A percentile compares a stretch with the other conserved stretches of the same genome.
Evolutionary conservation across 139 green algal genomes (phyloP).

Genomic region (Volvox africanus): DNA sequence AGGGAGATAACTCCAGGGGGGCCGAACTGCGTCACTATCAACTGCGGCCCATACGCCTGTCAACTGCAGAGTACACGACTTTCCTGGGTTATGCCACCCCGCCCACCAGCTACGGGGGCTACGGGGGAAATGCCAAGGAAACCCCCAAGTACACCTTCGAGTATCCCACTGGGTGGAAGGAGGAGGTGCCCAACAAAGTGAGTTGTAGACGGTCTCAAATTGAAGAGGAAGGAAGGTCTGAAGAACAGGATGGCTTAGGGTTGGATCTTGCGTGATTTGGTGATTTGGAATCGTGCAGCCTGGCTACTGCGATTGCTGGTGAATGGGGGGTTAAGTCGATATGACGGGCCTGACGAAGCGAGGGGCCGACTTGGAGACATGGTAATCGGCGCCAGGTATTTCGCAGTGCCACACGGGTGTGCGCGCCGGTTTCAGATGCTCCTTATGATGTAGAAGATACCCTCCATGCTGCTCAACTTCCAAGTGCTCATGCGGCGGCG

Average conservation of each 20-base stretch:
- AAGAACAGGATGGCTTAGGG: too few relatives aligned
- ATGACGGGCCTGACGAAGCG: too few relatives aligned
- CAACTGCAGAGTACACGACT: conserved; percentile 53
- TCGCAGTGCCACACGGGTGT: too few relatives aligned
- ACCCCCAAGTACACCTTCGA: conserved; percentile 81
- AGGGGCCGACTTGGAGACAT: too few relatives aligned
- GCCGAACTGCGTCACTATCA: background rate
- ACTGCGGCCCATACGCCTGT: background rate
- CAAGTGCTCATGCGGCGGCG: too few relatives aligned
- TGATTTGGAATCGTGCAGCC: background rate
- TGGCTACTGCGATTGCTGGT: background rate
- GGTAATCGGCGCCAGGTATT: too few relatives aligned
- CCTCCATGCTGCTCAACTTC: too few relatives aligned
- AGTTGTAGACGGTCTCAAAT: background rate
- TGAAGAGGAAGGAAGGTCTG: too few relatives aligned
- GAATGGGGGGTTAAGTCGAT: background rate
- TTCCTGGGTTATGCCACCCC: conserved; percentile 80
- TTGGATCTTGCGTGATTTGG: too few relatives aligned
- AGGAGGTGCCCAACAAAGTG: conserved; percentile 81
- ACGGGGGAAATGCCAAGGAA: conserved; percentile 85
- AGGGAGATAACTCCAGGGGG: background rate
- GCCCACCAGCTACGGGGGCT: conserved; percentile 87
- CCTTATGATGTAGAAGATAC: too few relatives aligned
- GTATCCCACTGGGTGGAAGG: conserved; percentile 86
- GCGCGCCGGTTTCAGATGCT: too few relatives aligned